phyloP scores from a whole-genome alignment of 2,329 filamentous ascomycete genomes.

The Epichloe coenophiala region DNA sequence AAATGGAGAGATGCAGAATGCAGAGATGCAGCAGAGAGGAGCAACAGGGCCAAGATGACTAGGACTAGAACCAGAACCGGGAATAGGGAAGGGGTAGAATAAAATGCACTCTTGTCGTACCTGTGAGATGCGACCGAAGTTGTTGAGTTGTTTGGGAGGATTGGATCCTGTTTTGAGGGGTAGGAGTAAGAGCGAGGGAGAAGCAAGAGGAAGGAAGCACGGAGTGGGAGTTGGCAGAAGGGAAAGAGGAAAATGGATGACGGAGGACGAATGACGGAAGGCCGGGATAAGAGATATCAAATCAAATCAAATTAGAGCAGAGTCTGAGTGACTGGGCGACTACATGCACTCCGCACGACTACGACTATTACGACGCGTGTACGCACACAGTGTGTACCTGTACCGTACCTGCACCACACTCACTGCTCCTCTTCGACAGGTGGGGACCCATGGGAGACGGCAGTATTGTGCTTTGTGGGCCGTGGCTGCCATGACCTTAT shows the following conservation, averaged over 20 bases:
- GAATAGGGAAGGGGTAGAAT: slow-evolving; percentile 2
- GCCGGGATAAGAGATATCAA: neutral
- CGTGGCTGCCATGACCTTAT: neutral
- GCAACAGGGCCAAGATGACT: slow-evolving; percentile 1
- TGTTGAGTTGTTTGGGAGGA: neutral
- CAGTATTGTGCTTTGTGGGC: neutral
- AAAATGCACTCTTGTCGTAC: slow-evolving; percentile 3
- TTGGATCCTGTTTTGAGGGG: neutral
- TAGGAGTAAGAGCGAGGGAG: slow-evolving; percentile 1
- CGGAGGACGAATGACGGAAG: slow-evolving; percentile 2
- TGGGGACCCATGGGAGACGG: neutral
- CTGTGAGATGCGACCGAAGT: neutral
- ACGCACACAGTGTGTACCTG: too few relatives aligned
- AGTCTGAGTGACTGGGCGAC: too few relatives aligned
- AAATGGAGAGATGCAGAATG: slow-evolving; percentile 6
- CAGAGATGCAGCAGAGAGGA: neutral
- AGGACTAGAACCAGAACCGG: neutral
- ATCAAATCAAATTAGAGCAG: neutral
- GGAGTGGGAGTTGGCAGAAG: neutral
- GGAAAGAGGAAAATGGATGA: slow-evolving; percentile 3
- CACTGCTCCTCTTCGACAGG: neutral
- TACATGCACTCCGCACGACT: too few relatives aligned
- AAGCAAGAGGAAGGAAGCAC: slow-evolving; percentile 3
- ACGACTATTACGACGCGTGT: too few relatives aligned
- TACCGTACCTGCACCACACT: neutral